Percentiles rank a stretch among this genome's conserved stretches.
phyloP scores from a whole-genome alignment of 2,329 filamentous ascomycete species.

The Xenosphaeropsis pyriputrescens region DNA sequence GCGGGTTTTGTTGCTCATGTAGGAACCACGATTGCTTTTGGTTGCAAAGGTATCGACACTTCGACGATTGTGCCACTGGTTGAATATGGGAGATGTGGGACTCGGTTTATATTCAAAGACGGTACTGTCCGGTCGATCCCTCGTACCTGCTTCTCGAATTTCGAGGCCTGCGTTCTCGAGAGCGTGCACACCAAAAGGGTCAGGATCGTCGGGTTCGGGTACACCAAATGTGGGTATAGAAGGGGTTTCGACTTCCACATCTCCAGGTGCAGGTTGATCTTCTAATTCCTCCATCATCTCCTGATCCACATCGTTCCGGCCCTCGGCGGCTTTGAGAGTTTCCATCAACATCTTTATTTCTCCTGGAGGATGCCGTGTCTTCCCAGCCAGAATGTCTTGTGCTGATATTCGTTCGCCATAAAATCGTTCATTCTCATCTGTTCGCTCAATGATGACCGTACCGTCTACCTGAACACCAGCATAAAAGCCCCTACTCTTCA shows the following conservation, averaged over 20 bases:
- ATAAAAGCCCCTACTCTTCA: conserved; percentile 82
- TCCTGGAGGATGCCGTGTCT: conserved; percentile 14
- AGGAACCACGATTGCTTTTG: conserved; percentile 58
- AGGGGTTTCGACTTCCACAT: conserved; percentile 39
- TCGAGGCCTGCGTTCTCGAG: conserved; percentile 83
- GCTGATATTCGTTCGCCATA: conserved; percentile 55
- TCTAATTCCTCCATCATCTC: conserved; percentile 48
- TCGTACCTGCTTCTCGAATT: conserved; percentile 78
- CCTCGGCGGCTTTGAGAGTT: conserved; percentile 79
- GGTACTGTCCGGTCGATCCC: conserved; percentile 57
- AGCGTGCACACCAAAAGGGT: conserved; percentile 82
- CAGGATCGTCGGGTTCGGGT: conserved; percentile 66
- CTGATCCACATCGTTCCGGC: conserved; percentile 60
- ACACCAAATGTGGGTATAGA: conserved; percentile 54
- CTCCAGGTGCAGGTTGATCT: conserved; percentile 58
- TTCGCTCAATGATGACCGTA: conserved; percentile 71
- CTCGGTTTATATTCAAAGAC: conserved; percentile 72
- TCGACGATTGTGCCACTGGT: conserved; percentile 39
- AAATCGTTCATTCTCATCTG: conserved; percentile 79
- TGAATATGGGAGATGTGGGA: conserved; percentile 58
- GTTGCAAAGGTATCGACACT: conserved; percentile 52
- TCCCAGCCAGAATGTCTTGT: conserved; percentile 38
- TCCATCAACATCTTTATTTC: conserved; percentile 36
- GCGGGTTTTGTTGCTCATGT: conserved; percentile 49
- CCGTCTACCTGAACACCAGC: conserved; percentile 79